phyloP scores from a whole-genome alignment of 2,329 filamentous ascomycete genomes.

The Fusarium piperis region DNA sequence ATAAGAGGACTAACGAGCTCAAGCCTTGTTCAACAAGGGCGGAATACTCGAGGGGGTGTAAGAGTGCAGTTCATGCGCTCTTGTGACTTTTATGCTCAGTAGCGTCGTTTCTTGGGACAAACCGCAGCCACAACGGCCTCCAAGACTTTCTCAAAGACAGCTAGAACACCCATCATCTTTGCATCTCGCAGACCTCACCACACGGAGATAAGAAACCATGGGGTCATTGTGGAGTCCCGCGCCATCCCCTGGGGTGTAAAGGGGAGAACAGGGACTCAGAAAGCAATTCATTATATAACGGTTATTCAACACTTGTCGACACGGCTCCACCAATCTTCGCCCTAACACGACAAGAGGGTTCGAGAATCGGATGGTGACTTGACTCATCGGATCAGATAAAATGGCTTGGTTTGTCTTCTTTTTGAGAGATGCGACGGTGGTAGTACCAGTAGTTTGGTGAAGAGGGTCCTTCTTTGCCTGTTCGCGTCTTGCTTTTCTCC shows the following conservation, averaged over 20 bases:
- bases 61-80: neutral
- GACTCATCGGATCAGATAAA: neutral
- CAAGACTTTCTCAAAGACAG: neutral
- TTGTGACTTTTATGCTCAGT: neutral
- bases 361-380: neutral
- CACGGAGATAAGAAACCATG: neutral
- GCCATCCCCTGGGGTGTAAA: neutral
- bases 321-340: constrained; percentile 22
- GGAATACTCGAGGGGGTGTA: neutral
- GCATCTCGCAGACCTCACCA: neutral
- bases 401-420: neutral
- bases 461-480: neutral
- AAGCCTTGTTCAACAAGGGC: neutral
- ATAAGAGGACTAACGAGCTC: neutral
- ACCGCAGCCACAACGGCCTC: neutral
- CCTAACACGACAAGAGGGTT: constrained; percentile 18
- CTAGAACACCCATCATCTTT: neutral
- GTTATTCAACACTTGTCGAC: neutral
- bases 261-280: neutral
- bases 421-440: neutral
- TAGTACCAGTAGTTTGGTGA: neutral
- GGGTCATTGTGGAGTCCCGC: neutral
- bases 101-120: neutral
- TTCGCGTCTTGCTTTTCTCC: neutral
- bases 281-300: constrained; percentile 22